Evolutionary conservation across 345 rosid species (phyloP).

Genomic region (Corchorus capsularis): DNA sequence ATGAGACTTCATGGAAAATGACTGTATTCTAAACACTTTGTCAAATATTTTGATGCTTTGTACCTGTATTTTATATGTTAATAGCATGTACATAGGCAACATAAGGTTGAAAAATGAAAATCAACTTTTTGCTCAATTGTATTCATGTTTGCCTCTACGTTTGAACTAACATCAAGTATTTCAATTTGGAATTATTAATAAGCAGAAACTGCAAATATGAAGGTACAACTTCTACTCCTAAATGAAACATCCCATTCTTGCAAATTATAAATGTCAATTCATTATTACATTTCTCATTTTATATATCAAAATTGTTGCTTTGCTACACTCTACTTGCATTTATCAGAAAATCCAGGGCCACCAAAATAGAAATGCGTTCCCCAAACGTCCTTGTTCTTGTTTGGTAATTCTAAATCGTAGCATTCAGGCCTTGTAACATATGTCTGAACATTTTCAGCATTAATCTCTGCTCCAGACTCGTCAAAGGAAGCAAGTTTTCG

Average conservation of each 20-base stretch:
- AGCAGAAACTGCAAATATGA: neutral
- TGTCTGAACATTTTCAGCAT: neutral
- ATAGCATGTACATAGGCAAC: slow-evolving; percentile 4
- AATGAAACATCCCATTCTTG: too few relatives aligned
- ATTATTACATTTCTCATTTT: too few relatives aligned
- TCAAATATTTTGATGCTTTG: neutral
- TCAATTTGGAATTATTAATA: neutral
- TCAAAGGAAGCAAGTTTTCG: slow-evolving; percentile 16
- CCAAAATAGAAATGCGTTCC: slow-evolving; percentile 19
- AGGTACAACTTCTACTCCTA: neutral
- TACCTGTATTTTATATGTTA: neutral
- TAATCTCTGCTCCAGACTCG: neutral
- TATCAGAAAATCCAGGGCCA: slow-evolving; percentile 15
- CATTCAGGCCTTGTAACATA: neutral
- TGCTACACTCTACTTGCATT: neutral
- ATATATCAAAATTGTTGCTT: neutral
- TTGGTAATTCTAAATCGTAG: slow-evolving; percentile 11
- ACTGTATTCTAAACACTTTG: slow-evolving; percentile 10
- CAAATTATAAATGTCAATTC: too few relatives aligned
- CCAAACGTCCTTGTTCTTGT: neutral
- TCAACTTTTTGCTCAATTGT: neutral
- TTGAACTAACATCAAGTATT: neutral
- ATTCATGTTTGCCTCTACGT: neutral
- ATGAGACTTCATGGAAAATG: neutral
- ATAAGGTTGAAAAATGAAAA: neutral